Evolutionary conservation across 1,284 basidiomycete species (phyloP), one percentile per base, ranked within the genome.

Genomic region (Paramarasmius palmivorus): DNA sequence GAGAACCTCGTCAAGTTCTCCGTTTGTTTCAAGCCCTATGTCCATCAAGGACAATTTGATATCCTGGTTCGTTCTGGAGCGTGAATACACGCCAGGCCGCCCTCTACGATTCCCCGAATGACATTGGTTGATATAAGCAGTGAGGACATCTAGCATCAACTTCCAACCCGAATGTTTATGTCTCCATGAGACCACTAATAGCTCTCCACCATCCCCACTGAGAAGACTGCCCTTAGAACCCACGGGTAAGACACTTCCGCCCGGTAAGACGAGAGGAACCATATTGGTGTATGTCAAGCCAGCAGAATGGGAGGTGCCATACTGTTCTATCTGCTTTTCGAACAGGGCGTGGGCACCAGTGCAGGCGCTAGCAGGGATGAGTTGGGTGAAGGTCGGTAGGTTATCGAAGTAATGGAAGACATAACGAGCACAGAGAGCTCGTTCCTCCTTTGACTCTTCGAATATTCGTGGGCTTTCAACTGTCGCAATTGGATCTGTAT

Each of bases 161-260:
- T 84, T 88, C 92, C 93, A 95, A 0, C 89, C 92, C 9, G 86
- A 92, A 63, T 91, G 83, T 37, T 83, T 73, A 57, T 89, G 85
- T 56, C 88, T 77, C 93, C 93, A 95, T n/a, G 80, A 77, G 1
- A 95, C 81, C 8, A 90, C 84, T 39, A 92, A 73, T 8, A 82
- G 76, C 35, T 92, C 90, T 3, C 79, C 82, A 4, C 82, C 81
- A 55, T 92, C 90, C 2, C 82, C 76, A 59, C 83, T 90, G 34
- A 95, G 74, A 38, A 93, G 76, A 10, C 83, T 81, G 2, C 92
- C 93, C 2, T 76, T 70, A 1, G 89, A 86, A 34, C 83, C 81
- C 2, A 81, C 72, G 6, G 86, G 83, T 1, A 95, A 74, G 15
- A 76, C 75, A 1, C 88, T 82, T 2, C 90, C 87, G 1, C 91